A percentile compares a stretch with the other conserved stretches of the same genome.
Evolutionary conservation across 2,329 filamentous ascomycete species (phyloP).

Genomic region (Colletotrichum liriopes): DNA sequence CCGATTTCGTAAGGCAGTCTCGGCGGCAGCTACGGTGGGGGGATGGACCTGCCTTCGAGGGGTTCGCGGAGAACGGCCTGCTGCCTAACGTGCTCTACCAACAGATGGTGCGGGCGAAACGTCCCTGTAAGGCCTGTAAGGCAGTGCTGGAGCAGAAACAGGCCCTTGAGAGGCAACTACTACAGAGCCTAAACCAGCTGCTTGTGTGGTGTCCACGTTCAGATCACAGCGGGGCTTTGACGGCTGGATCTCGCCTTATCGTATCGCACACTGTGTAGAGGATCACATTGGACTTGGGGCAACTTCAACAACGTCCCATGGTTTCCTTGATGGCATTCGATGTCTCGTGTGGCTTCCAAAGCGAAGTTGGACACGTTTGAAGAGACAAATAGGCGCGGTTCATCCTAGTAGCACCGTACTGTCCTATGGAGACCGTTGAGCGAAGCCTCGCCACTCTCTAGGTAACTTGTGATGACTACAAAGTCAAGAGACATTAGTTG

Average conservation of each 20-base stretch:
- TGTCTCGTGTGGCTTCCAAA: neutral
- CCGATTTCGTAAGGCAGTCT: slow-evolving; percentile 11
- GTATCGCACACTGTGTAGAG: neutral
- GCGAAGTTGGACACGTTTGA: neutral
- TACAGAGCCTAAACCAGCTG: neutral
- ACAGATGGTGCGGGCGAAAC: neutral
- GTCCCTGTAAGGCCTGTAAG: neutral
- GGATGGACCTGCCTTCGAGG: slow-evolving; percentile 13
- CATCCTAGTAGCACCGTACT: neutral
- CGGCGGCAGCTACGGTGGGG: neutral
- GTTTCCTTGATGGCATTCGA: neutral
- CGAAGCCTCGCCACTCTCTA: neutral
- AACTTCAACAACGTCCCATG: neutral
- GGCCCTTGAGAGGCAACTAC: neutral
- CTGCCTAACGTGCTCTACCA: neutral
- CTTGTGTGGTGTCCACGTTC: neutral
- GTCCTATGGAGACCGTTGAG: neutral
- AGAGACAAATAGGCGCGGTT: neutral
- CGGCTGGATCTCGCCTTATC: neutral
- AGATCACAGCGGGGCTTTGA: neutral
- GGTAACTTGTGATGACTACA: neutral
- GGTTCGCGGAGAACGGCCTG: slow-evolving; percentile 3
- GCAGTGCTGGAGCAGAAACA: neutral
- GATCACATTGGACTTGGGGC: neutral
- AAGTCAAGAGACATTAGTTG: neutral